phyloP scores from a whole-genome alignment of 345 rosid genomes.

The Streptanthus diversifolius region DNA sequence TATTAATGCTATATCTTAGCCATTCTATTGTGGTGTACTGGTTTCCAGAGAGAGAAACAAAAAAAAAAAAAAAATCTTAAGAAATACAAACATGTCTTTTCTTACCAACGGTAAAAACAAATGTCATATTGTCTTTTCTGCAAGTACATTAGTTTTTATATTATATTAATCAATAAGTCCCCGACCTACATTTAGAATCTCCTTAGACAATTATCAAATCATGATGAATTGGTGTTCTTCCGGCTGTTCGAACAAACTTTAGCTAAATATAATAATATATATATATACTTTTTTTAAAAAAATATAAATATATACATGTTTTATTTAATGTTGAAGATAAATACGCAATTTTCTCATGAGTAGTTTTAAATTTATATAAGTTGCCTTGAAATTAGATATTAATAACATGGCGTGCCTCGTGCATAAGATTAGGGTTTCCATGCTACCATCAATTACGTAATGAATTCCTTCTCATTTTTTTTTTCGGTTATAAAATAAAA shows the following conservation, averaged over 20 bases:
- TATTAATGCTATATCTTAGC: background rate
- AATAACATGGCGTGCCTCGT: slow-evolving; percentile 37
- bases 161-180: background rate
- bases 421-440: slow-evolving; percentile 35
- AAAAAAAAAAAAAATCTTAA: background rate
- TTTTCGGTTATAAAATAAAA: background rate
- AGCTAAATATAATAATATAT: background rate
- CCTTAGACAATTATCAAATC: background rate
- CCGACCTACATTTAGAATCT: background rate
- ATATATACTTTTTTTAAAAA: background rate
- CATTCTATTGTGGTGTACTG: background rate
- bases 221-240: background rate
- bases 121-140: background rate
- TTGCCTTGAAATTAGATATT: slow-evolving; percentile 20
- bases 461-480: slow-evolving; percentile 4
- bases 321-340: background rate
- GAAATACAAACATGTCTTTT: background rate
- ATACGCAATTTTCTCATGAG: background rate
- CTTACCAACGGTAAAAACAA: background rate
- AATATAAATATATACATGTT: background rate
- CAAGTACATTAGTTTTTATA: too few species aligned
- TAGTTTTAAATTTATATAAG: background rate
- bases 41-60: background rate
- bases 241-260: background rate
- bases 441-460: slow-evolving; percentile 35